phyloP scores from a whole-genome alignment of 208 protist species.

The Wallacemonas sp. region DNA sequence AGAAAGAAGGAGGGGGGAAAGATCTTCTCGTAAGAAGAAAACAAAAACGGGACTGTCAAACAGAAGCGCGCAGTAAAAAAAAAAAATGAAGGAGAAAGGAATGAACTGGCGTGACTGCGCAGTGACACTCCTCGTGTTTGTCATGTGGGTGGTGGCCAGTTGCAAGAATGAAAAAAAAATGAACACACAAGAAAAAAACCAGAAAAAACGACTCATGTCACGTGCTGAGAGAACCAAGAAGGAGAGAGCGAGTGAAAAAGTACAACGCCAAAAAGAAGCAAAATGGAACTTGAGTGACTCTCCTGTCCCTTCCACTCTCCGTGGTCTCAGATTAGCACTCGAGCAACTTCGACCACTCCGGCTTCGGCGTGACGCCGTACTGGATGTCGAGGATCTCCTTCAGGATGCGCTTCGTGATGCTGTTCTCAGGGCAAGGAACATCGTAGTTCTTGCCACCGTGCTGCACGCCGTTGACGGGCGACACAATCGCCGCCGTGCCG shows the following conservation, averaged over 20 bases:
- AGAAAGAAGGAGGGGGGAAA: no score
- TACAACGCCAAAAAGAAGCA: conserved; percentile 3
- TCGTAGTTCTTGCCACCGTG: conserved; percentile 74
- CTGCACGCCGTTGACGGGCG: conserved; percentile 87
- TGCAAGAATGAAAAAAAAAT: no score
- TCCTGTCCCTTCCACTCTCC: background rate
- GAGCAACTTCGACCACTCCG: conserved; percentile 51
- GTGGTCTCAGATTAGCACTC: conserved; percentile 12
- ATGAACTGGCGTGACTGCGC: no score
- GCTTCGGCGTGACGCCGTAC: conserved; percentile 51
- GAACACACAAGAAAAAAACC: no score
- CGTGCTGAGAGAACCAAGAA: no score
- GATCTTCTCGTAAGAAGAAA: no score
- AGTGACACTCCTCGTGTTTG: no score
- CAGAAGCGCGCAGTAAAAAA: no score
- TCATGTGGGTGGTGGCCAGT: no score
- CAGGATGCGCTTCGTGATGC: conserved; percentile 55
- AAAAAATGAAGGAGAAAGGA: no score
- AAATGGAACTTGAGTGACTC: background rate
- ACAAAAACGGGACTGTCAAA: no score
- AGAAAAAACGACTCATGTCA: no score
- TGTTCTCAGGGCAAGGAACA: conserved; percentile 51
- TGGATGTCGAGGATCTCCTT: conserved; percentile 68
- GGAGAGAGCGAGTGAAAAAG: background rate
- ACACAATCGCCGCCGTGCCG: conserved; percentile 97